Conservation (phyloP, 106 monocot species). For the Dioscorea dumetorum region DNA sequence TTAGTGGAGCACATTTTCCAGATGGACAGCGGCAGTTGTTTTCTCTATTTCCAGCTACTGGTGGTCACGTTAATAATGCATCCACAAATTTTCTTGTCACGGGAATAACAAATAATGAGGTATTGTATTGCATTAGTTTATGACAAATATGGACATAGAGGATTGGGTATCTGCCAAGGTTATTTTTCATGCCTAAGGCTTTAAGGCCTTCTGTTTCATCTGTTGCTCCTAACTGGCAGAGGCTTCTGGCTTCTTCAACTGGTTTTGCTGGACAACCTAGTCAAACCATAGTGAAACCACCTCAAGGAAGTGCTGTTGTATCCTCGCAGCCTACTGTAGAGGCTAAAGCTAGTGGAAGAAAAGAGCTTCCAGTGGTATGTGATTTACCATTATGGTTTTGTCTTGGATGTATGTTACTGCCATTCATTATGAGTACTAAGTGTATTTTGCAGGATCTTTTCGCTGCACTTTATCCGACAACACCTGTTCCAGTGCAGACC, state of each 20-base stretch:
- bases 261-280: conserved; percentile 8
- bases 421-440: not conserved
- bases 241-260: conserved; percentile 3
- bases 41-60: conserved; percentile 18
- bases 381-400: not conserved
- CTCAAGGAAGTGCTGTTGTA: conserved; percentile 4
- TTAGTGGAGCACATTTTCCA: conserved; percentile 11
- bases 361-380: conserved; percentile 54
- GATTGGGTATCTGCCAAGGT: not conserved
- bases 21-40: conserved; percentile 26
- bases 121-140: conserved; percentile 1
- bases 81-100: conserved; percentile 18
- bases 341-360: conserved; percentile 30
- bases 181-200: not conserved
- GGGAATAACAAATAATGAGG: conserved; percentile 43
- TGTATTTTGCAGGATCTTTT: conserved; percentile 66
- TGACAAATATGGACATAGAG: not conserved
- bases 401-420: not conserved
- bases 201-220: conserved; percentile 16
- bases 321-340: conserved; percentile 18
- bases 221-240: conserved; percentile 2
- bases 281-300: not conserved
- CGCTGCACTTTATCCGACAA: conserved; percentile 45
- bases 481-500: conserved; percentile 17
- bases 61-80: conserved; percentile 7